phyloP scores from a whole-genome alignment of 2,329 filamentous ascomycete genomes.

The Cladosporium sp. region DNA sequence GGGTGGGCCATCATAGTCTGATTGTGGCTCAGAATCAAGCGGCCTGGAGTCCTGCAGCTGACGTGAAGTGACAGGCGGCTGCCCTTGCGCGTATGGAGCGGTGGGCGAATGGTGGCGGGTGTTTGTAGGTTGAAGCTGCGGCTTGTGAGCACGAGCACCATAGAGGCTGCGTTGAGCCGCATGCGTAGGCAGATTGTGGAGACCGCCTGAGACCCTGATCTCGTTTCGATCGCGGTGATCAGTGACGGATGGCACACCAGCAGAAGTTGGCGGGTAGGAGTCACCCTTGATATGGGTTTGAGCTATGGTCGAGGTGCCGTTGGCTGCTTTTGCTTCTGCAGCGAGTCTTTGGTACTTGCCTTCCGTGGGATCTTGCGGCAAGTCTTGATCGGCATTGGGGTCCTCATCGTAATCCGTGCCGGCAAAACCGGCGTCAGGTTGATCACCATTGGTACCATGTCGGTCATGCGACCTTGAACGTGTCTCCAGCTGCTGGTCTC shows the following conservation, averaged over 20 bases:
- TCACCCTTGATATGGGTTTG: constrained; percentile 23
- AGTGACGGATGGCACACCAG: constrained; percentile 15
- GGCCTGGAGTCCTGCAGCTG: not conserved
- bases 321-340: not conserved
- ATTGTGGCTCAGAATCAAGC: not conserved
- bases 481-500: not conserved
- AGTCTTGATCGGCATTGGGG: not conserved
- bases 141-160: not conserved
- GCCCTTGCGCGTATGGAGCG: not conserved
- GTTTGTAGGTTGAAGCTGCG: not conserved
- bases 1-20: not conserved
- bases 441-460: not conserved
- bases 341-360: not conserved
- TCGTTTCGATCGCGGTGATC: not conserved
- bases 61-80: not conserved
- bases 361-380: not conserved
- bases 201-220: not conserved
- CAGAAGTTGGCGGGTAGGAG: constrained; percentile 24
- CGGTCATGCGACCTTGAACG: not conserved
- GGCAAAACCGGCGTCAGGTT: not conserved
- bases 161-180: not conserved
- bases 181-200: not conserved
- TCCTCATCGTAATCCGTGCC: constrained; percentile 7
- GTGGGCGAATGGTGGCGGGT: not conserved
- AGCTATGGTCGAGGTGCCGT: constrained; percentile 1